Conservation (phyloP, 495 filamentous ascomycete species). For the Penicillium herquei region DNA sequence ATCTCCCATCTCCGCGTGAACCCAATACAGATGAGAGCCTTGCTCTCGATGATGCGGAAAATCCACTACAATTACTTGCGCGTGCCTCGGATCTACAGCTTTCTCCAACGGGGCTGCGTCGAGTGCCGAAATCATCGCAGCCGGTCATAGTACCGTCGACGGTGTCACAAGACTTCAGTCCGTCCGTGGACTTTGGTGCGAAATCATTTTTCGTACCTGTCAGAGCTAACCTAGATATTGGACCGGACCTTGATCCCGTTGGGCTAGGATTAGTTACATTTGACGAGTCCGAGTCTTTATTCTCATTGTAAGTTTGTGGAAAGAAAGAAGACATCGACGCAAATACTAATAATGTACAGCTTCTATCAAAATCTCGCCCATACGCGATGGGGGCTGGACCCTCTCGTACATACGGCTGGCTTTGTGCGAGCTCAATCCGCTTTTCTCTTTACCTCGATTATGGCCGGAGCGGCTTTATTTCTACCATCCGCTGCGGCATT, state of each 20-base stretch:
- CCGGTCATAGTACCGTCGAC: constrained; percentile 12
- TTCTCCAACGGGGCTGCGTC: constrained; percentile 38
- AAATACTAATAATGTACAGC: constrained; percentile 27
- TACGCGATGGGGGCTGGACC: constrained; percentile 72
- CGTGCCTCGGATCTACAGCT: constrained; percentile 67
- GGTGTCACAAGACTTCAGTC: constrained; percentile 6
- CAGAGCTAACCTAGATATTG: constrained; percentile 58
- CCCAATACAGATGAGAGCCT: constrained; percentile 46
- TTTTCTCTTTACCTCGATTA: constrained; percentile 69
- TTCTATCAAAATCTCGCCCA: constrained; percentile 71
- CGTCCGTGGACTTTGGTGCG: constrained; percentile 16
- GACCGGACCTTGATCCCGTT: constrained; percentile 63
- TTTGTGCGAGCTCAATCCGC: constrained; percentile 66
- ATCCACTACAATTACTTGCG: constrained; percentile 68
- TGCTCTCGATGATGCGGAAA: constrained; percentile 69
- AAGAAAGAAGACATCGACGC: too few species aligned
- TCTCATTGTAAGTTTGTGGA: constrained; percentile 53
- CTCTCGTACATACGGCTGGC: constrained; percentile 57
- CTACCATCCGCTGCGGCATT: constrained; percentile 59
- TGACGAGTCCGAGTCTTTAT: constrained; percentile 61
- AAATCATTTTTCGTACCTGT: constrained; percentile 60
- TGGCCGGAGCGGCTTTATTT: constrained; percentile 63
- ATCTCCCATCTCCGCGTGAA: constrained; percentile 26
- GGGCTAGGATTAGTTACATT: constrained; percentile 62
- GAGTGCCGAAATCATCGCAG: constrained; percentile 15